These are phyloP conservation scores for Mortierella claussenii DNA, from an alignment of 192 early-diverging fungal genomes.

Conservation along the genomic window DNA sequence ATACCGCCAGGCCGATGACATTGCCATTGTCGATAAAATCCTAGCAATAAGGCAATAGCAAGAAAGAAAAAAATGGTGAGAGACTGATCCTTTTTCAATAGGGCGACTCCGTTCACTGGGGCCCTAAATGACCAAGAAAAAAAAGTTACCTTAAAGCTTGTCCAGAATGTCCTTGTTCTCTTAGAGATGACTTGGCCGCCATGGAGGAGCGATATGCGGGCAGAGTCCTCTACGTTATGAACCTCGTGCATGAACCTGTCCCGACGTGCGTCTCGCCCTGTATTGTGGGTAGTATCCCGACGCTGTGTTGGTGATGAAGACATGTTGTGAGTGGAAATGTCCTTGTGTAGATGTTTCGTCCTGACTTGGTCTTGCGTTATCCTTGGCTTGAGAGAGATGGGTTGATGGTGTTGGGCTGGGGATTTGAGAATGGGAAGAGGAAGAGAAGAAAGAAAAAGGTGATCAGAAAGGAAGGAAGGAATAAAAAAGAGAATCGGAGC, in stretches of 20 bases:
- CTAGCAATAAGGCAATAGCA: not conserved
- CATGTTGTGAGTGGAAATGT: not conserved
- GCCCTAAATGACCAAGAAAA: not conserved
- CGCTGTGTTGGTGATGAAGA: not conserved
- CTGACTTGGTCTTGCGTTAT: no score
- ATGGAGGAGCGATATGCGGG: constrained; percentile 28
- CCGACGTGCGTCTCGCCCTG: constrained; percentile 6
- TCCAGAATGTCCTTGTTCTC: constrained; percentile 27
- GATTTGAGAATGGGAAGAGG: not conserved
- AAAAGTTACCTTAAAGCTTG: constrained; percentile 19
- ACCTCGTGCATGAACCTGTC: constrained; percentile 28
- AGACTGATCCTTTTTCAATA: not conserved
- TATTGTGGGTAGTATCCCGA: not conserved
- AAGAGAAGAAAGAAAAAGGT: not conserved
- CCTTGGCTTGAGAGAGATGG: no score
- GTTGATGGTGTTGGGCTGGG: not conserved
- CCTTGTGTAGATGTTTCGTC: no score
- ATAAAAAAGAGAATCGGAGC: not conserved
- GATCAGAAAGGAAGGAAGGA: not conserved
- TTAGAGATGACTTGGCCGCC: constrained; percentile 17
- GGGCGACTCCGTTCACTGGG: not conserved
- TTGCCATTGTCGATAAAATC: constrained; percentile 52
- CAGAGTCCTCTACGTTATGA: constrained; percentile 28
- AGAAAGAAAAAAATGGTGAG: not conserved
- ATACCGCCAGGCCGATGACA: constrained; percentile 41